Evolutionary conservation across 73 alveolate genomes (phyloP), one percentile per base, ranked within the genome.

Genomic region (Halteria grandinella): DNA sequence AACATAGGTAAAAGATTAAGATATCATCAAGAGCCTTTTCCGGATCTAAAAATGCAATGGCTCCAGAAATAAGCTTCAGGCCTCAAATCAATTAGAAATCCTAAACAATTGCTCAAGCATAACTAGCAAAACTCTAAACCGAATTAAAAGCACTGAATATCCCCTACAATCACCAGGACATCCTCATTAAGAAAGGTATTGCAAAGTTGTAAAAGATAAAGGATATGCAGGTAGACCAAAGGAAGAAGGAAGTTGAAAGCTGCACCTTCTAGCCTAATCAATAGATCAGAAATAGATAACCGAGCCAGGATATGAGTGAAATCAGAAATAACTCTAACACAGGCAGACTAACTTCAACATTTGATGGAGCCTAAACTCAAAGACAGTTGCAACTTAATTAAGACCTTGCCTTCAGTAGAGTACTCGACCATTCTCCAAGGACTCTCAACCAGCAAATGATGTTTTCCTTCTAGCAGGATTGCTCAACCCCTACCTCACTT

Each of bases 81-180:
- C 80, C 80, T 6, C n/a, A 11, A 8, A 66, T 66, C 32, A 66
- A 66, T 47, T 53, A 66, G 32, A 66, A 66, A 41, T 66, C 80
- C 32, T 6, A 66, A 27, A 5, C 23, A 28, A 10, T 66, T 11
- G 80, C 80, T 44, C 27, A 6, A 8, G 23, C 43, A 7, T 21
- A 66, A 6, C 50, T 66, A 5, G 6, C 15, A 20, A 45, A 41
- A 44, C 53, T 66, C 3, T 17, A 66, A 32, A 21, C 39, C 23
- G 80, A 66, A 44, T 44, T 66, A 14, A 20, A 66, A 27, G n/a
- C 43, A 17, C 45, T 66, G 14, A 44, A 41, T 28, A 44, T 66
- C 6, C 80, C 80, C 1, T 66, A 23, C 21, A 66, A 66, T 25
- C 80, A 66, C 36, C 47, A 66, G 47, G 80, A 66, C 17, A 45